These are phyloP conservation scores for Magnusiomyces ingens DNA, from an alignment of 1,139 yeast species.

Conservation along the genomic window DNA sequence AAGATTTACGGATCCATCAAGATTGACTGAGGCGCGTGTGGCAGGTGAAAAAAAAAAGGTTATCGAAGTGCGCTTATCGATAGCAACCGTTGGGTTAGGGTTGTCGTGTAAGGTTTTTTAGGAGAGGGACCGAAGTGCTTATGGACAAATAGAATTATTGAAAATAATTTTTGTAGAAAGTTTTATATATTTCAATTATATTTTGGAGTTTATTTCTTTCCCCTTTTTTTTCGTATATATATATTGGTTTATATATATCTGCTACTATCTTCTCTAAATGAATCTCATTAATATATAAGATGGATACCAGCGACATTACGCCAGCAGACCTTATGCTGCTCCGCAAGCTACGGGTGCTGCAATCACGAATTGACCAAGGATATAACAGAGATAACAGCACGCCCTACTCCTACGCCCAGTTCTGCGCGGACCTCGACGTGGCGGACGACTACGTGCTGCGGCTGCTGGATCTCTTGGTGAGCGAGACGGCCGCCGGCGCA, in stretches of 20 bases:
- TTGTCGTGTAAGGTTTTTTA: too few relatives aligned
- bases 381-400: neutral
- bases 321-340: constrained; percentile 9
- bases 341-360: constrained; percentile 9
- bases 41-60: constrained; percentile 15
- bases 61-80: neutral
- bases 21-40: too few relatives aligned
- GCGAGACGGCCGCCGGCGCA: constrained; percentile 9
- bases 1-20: constrained; percentile 79
- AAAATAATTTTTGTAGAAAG: neutral
- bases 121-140: too few relatives aligned
- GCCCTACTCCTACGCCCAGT: constrained; percentile 21
- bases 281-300: neutral
- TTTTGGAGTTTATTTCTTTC: neutral
- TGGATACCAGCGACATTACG: neutral
- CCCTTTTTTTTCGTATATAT: neutral
- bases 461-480: constrained; percentile 10
- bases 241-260: neutral
- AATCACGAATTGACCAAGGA: neutral
- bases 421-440: constrained; percentile 25
- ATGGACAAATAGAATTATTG: too few relatives aligned
- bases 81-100: too few relatives aligned
- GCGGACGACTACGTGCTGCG: constrained; percentile 17
- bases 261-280: neutral
- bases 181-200: neutral